phyloP scores from a whole-genome alignment of 768 basidiomycete species.

The Neoboletus subvelutipes region DNA sequence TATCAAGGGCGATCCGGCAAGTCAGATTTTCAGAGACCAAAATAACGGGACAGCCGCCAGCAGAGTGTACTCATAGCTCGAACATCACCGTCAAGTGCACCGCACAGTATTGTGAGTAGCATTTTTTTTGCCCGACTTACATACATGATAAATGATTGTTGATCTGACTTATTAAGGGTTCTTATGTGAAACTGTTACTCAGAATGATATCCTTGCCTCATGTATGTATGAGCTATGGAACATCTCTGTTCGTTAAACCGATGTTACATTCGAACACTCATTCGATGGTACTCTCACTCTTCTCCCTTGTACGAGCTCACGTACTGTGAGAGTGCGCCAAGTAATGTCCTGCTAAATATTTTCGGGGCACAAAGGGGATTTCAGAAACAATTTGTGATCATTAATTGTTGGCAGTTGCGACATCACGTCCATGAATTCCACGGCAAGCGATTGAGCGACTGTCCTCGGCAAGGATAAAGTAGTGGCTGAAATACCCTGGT shows the following conservation, averaged over 20 bases:
- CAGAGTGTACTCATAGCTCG: too few species aligned
- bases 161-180: neutral
- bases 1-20: constrained; percentile 49
- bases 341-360: neutral
- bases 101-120: too few species aligned
- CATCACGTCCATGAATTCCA: neutral
- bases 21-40: neutral
- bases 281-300: neutral
- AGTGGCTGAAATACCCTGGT: neutral
- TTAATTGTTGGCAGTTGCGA: neutral
- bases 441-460: neutral
- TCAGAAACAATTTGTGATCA: neutral
- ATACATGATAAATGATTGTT: too few species aligned
- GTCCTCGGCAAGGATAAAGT: neutral
- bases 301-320: neutral
- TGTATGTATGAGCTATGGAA: too few species aligned
- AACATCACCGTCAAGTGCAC: too few species aligned
- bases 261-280: neutral
- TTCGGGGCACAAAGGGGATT: neutral
- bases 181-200: constrained; percentile 1
- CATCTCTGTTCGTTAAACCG: neutral
- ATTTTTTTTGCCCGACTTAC: constrained; percentile 24
- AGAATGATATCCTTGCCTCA: neutral
- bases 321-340: neutral
- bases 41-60: too few species aligned